Percentiles rank a stretch among this genome's conserved stretches.
phyloP scores from a whole-genome alignment of 2,329 filamentous ascomycete genomes.

The Blastomyces emzantsi region DNA sequence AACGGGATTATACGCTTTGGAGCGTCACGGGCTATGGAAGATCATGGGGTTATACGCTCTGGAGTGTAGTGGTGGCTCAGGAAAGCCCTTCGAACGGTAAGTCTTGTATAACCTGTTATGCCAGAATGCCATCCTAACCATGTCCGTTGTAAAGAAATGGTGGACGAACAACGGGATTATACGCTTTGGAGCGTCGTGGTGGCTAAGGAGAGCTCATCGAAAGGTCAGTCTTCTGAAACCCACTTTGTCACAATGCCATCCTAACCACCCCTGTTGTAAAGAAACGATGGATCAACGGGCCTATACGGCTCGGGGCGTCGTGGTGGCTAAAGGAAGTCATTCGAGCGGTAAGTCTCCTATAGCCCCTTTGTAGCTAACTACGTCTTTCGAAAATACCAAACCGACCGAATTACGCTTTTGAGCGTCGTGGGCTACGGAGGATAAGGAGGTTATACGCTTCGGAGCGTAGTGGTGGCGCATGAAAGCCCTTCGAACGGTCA shows the following conservation, averaged over 20 bases:
- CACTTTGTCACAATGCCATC: neutral
- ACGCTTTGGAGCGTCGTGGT: constrained; percentile 1
- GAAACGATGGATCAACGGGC: neutral
- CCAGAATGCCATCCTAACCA: neutral
- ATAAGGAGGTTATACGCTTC: too few species aligned
- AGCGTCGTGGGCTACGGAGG: too few species aligned
- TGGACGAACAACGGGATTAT: neutral
- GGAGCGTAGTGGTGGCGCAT: too few species aligned
- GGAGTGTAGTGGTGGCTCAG: neutral
- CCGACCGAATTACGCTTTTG: too few species aligned
- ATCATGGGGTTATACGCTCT: neutral
- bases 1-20: neutral
- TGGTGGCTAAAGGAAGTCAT: neutral
- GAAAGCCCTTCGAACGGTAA: neutral
- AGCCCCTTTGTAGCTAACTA: too few species aligned
- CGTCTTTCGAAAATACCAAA: too few species aligned
- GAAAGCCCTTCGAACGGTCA: neutral
- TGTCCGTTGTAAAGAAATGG: neutral
- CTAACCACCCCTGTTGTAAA: neutral
- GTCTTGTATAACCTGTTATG: neutral
- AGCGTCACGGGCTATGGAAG: neutral
- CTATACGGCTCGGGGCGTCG: neutral
- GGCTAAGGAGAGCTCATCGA: neutral
- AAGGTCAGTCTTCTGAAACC: neutral
- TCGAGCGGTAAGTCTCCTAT: too few species aligned